These are phyloP conservation scores for Phytophthora tubulina DNA, from an alignment of 352 stramenopile genomes.

Conservation along the genomic window DNA sequence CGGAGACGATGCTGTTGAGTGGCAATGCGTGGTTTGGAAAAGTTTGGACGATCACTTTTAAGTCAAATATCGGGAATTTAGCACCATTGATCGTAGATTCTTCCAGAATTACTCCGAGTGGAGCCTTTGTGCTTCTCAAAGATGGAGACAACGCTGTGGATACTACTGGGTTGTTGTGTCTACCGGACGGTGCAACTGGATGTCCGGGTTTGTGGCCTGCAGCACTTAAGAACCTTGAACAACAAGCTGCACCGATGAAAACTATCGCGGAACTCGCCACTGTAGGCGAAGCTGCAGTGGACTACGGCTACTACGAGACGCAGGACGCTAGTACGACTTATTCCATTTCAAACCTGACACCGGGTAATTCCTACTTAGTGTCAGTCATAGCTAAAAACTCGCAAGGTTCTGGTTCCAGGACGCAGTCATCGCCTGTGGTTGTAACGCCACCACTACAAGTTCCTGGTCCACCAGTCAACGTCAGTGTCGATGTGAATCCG, in stretches of 20 bases:
- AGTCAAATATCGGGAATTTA: slow-evolving; percentile 71
- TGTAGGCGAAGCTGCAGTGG: slow-evolving; percentile 63
- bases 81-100: slow-evolving; percentile 61
- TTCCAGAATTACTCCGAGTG: slow-evolving; percentile 61
- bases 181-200: slow-evolving; percentile 49
- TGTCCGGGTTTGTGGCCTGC: slow-evolving; percentile 63
- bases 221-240: slow-evolving; percentile 12
- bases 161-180: slow-evolving; percentile 48
- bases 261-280: slow-evolving; percentile 20
- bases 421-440: slow-evolving; percentile 46
- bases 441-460: slow-evolving; percentile 82
- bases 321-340: slow-evolving; percentile 69
- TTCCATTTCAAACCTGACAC: slow-evolving; percentile 70
- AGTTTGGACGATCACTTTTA: slow-evolving; percentile 86
- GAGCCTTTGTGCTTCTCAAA: slow-evolving; percentile 65
- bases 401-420: slow-evolving; percentile 62
- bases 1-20: slow-evolving; percentile 32
- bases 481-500: slow-evolving; percentile 79
- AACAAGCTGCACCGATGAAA: slow-evolving; percentile 16
- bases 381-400: slow-evolving; percentile 91
- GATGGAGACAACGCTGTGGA: slow-evolving; percentile 84
- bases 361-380: slow-evolving; percentile 88
- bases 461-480: slow-evolving; percentile 69
- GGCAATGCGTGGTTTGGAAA: slow-evolving; percentile 43
- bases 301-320: slow-evolving; percentile 81